These are phyloP conservation scores for Galeopsis tetrahit DNA, from an alignment of 257 asterid species.

Conservation along the genomic window DNA sequence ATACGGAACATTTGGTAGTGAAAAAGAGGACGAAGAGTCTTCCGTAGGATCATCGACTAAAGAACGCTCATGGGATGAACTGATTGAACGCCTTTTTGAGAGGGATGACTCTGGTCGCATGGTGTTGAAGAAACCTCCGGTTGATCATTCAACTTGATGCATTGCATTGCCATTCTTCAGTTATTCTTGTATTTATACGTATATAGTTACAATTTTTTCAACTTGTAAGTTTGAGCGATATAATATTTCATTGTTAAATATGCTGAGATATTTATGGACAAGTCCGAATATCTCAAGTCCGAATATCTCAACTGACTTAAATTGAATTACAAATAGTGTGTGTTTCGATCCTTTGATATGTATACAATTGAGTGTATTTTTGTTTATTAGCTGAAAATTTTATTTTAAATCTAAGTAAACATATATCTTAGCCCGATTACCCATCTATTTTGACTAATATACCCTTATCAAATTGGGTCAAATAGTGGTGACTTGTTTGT, in stretches of 20 bases:
- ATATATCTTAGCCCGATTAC: too few relatives aligned
- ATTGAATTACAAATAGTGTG: too few relatives aligned
- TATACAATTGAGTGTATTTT: too few relatives aligned
- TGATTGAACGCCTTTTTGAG: slow-evolving; percentile 73
- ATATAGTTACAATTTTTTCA: not conserved
- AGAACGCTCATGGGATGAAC: slow-evolving; percentile 70
- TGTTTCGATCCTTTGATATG: too few relatives aligned
- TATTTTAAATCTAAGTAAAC: too few relatives aligned
- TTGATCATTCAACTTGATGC: slow-evolving; percentile 52
- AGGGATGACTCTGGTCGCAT: slow-evolving; percentile 66
- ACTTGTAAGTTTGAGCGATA: not conserved
- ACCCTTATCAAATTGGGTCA: too few relatives aligned
- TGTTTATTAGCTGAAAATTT: too few relatives aligned
- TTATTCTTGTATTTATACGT: not conserved
- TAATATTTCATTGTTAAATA: too few relatives aligned
- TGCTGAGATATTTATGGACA: not conserved
- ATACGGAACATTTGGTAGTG: slow-evolving; percentile 76
- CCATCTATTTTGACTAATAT: too few relatives aligned
- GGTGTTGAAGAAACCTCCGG: slow-evolving; percentile 51
- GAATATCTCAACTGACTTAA: too few relatives aligned
- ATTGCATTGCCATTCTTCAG: not conserved
- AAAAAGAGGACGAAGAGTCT: slow-evolving; percentile 38
- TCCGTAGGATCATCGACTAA: slow-evolving; percentile 52
- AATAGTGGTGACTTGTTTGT: not conserved
- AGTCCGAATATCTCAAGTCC: too few relatives aligned